Conservation (phyloP, 768 basidiomycete genomes). For the Galerina marginata region DNA sequence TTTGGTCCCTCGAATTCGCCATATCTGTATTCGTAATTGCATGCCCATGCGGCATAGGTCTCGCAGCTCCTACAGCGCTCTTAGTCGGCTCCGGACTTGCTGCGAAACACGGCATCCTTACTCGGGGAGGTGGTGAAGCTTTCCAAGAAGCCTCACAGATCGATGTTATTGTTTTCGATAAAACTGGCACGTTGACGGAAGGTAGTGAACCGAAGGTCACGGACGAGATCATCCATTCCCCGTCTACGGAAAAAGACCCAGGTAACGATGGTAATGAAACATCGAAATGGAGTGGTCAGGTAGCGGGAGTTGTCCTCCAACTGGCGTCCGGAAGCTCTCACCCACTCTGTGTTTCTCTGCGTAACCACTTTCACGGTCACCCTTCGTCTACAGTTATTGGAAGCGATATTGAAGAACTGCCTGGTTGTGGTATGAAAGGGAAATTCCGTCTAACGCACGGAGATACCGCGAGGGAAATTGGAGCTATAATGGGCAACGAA, state of each 20-base stretch:
- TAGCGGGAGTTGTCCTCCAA: conserved; percentile 14
- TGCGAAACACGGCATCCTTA: conserved; percentile 79
- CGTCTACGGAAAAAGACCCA: background rate
- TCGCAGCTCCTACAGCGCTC: conserved; percentile 87
- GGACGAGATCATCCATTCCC: conserved; percentile 31
- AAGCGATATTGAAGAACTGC: conserved; percentile 57
- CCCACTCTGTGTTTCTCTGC: conserved; percentile 22
- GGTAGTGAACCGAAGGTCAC: conserved; percentile 69
- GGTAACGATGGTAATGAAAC: background rate
- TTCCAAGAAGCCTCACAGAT: conserved; percentile 83
- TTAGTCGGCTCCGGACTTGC: conserved; percentile 84
- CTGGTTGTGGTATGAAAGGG: conserved; percentile 47
- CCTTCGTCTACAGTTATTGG: conserved; percentile 36
- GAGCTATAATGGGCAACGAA: conserved; percentile 73
- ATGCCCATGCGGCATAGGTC: conserved; percentile 86
- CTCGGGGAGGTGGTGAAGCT: conserved; percentile 87
- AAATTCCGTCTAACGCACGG: background rate
- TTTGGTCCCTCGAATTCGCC: conserved; percentile 83
- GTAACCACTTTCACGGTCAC: conserved; percentile 24
- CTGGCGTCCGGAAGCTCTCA: conserved; percentile 27
- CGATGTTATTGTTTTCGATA: conserved; percentile 80
- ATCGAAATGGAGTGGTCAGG: background rate
- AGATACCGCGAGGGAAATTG: conserved; percentile 33
- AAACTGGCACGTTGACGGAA: conserved; percentile 83
- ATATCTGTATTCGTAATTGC: conserved; percentile 86